phyloP scores from a whole-genome alignment of 441 rosid genomes.

The Pelargonium myrrhifolium region DNA sequence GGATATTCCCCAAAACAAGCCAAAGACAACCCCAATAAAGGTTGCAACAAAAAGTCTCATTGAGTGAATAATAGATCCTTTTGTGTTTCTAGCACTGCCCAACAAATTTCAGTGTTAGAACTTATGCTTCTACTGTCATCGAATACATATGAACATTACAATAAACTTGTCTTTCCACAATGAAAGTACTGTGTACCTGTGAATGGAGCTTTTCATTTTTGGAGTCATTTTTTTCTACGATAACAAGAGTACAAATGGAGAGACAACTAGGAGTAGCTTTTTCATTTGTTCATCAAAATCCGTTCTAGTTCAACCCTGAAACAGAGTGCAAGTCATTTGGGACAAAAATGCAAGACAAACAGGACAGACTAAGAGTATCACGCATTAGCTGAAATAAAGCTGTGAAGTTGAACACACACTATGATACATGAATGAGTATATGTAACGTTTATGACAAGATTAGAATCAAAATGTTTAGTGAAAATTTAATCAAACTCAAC shows the following conservation, averaged over 20 bases:
- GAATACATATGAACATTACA: not conserved
- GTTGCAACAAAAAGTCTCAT: constrained; percentile 73
- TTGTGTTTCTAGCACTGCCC: constrained; percentile 48
- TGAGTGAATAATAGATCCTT: constrained; percentile 29
- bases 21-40: constrained; percentile 60
- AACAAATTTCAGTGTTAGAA: not conserved
- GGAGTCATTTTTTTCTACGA: not conserved
- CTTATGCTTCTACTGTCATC: no score
- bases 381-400: no score
- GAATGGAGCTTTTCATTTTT: not conserved
- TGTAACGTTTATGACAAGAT: no score
- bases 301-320: no score
- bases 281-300: not conserved
- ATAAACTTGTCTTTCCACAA: not conserved
- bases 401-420: no score
- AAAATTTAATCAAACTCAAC: no score
- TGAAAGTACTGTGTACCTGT: not conserved
- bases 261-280: not conserved
- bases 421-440: no score
- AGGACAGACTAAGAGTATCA: no score
- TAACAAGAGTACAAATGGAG: not conserved
- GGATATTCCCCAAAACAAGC: constrained; percentile 77
- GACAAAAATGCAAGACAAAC: no score
- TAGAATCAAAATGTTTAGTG: no score
- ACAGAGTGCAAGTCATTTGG: no score